Percentiles rank a stretch among this genome's conserved stretches.
Evolutionary conservation across 805 yeast genomes (phyloP).

Genomic region (Suhomyces canberraensis): DNA sequence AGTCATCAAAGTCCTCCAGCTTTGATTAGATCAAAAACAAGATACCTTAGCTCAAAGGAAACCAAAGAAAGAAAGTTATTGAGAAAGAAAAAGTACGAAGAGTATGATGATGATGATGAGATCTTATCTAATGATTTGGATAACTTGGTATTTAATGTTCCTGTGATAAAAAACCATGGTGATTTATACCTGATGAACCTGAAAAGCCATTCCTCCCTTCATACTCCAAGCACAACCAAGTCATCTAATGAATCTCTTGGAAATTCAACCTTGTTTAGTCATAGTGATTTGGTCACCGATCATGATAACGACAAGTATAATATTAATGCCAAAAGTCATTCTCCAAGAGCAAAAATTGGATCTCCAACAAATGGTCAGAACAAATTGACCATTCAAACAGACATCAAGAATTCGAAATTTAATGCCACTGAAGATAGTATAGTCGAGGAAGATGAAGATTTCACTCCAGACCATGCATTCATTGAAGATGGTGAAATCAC

Average conservation of each 20-base stretch:
- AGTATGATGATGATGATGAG: constrained; percentile 40
- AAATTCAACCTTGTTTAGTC: constrained; percentile 14
- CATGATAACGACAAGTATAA: constrained; percentile 25
- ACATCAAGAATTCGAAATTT: constrained; percentile 6
- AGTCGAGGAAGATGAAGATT: constrained; percentile 15
- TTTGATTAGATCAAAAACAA: constrained; percentile 33
- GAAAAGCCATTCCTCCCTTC: constrained; percentile 8
- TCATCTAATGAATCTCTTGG: neutral
- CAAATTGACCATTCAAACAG: constrained; percentile 7
- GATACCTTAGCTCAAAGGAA: constrained; percentile 32
- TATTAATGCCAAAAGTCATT: constrained; percentile 2
- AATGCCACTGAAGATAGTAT: constrained; percentile 13
- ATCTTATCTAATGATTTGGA: constrained; percentile 36
- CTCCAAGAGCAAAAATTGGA: constrained; percentile 11
- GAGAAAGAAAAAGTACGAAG: constrained; percentile 40
- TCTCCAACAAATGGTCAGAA: constrained; percentile 26
- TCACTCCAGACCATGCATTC: neutral
- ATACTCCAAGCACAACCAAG: constrained; percentile 4
- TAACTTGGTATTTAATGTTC: constrained; percentile 40
- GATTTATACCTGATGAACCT: constrained; percentile 30
- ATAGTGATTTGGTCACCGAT: constrained; percentile 24
- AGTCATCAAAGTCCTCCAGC: neutral
- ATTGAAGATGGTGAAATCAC: constrained; percentile 33
- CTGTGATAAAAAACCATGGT: constrained; percentile 35
- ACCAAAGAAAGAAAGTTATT: constrained; percentile 36